Base-by-base conservation (phyloP, 1,284 basidiomycete genomes). In the Rhodotorula sp. region DNA sequence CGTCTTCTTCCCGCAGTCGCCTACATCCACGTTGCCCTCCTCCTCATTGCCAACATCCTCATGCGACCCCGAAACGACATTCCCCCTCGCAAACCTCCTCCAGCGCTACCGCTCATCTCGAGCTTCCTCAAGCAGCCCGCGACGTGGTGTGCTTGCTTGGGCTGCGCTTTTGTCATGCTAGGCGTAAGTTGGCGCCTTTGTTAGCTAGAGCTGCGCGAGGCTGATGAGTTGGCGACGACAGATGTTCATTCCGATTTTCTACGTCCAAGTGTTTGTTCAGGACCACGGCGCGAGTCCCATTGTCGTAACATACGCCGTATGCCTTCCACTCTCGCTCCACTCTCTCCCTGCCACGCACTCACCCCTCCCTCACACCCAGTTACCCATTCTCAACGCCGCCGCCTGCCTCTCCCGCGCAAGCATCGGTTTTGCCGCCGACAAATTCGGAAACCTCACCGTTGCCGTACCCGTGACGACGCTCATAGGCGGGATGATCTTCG, bases 401-500 rank as follows among this genome's bases (percentile, higher is more conserved):
- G 68, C 64, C 16, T 28, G 34, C 34, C 40, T 63, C 10, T 18
- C 64, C 1, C 64, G 68, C 10, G 7, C 62, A 6, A 44, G 37
- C 5, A 20, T 50, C 44, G 64, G 64, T 1, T 22, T 67, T 8
- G 30, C 51, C 10, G 68, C 56, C 4, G 68, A 66, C 44, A 53
- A 48, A 18, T 58, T 62, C 53, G 74, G 72, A 0, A 56, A 65
- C 44, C 51, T 73, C 40, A 75, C 69, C 44, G 44, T 59, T n/a
- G 57, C 67, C 50, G 55, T 72, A 5, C 59, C 64, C 20, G 59
- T 69, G 22, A 55, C 66, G 0, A 24, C 53, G 8, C 56, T 63
- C 34, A 65, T 59, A 20, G 69, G 64, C 2, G 48, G 63, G 22
- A 63, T 75, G 34, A 66, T 65, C 26, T 74, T 75, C 31, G 72